phyloP scores from a whole-genome alignment of 1,284 basidiomycete genomes.

The Coniferiporia sulphurascens region DNA sequence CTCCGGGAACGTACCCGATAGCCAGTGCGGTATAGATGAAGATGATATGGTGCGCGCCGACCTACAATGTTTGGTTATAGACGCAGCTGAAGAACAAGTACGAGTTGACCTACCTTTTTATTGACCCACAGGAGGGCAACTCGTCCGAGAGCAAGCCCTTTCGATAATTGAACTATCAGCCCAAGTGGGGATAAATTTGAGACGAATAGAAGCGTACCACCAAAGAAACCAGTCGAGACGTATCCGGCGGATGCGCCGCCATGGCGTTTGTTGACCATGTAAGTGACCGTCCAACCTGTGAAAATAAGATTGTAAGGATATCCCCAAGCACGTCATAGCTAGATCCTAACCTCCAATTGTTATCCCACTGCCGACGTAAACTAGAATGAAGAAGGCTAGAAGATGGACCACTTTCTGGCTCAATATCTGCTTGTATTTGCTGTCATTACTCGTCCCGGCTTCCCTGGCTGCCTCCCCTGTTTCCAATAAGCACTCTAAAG shows the following conservation, averaged over 20 bases:
- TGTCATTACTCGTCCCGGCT: slow-evolving; percentile 23
- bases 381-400: slow-evolving; percentile 26
- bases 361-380: slow-evolving; percentile 29
- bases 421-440: slow-evolving; percentile 21
- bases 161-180: not conserved
- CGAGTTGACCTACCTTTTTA: slow-evolving; percentile 32
- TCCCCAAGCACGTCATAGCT: not conserved
- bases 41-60: slow-evolving; percentile 40
- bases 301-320: not conserved
- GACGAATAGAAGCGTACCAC: slow-evolving; percentile 21
- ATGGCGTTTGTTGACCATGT: slow-evolving; percentile 28
- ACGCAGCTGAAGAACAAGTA: not conserved
- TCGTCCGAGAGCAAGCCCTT: slow-evolving; percentile 41
- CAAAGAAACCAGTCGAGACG: slow-evolving; percentile 31
- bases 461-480: slow-evolving; percentile 20
- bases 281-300: slow-evolving; percentile 33
- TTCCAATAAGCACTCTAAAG: slow-evolving; percentile 10
- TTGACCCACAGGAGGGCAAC: slow-evolving; percentile 47
- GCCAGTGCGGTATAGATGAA: slow-evolving; percentile 36
- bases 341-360: slow-evolving; percentile 24
- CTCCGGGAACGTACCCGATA: slow-evolving; percentile 29
- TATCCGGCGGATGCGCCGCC: slow-evolving; percentile 30
- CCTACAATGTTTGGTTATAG: slow-evolving; percentile 19
- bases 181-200: not conserved
- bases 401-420: slow-evolving; percentile 23